Base-by-base conservation (phyloP, 2,329 filamentous ascomycete species). In the Nigrospora oryzae region DNA sequence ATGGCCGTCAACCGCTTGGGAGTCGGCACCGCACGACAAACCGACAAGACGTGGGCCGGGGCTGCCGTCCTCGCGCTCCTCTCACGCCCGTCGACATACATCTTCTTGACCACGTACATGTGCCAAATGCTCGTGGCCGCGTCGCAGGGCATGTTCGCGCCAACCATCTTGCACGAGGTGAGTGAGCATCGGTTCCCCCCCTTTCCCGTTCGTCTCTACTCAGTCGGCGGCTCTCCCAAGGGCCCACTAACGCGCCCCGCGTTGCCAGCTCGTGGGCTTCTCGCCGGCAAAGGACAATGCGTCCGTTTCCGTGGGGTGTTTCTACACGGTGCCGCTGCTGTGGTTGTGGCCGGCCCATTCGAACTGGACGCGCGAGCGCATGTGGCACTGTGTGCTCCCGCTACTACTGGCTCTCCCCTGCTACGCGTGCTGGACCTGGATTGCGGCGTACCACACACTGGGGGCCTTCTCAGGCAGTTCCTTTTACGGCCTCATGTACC, bases 311-410 rank as follows among this genome's bases (percentile, higher is more conserved):
- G n/a, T 32, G 6, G 31, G 31, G 12, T 33, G 14, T 32, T 40
- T 40, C 30, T 40, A 40, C 38, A 16, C 15, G 11, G 19, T 40
- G 12, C 38, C 38, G 0, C n/a, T 40, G 5, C 34, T 19, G 11
- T 40, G 38, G 30, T 2, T 33, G 15, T 40, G 30, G 30, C 30
- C 38, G 4, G 30, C 19, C 4, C 38, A 40, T 4, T 40, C 38
- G 30, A 28, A 40, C 30, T 40, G 38, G 38, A 40, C 38, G 38
- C 38, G 38, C 30, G 38, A 40, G 30, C 38, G 38, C 30, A 40
- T 40, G 28, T 40, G 38, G 38, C 38, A 40, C 30, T 40, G 11
- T 16, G n/a, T 40, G 15, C 5, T 40, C 15, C 38, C 38, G 30
- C 5, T 19, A 1, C 11, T 40, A 12, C 11, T 17, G 15, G 30